phyloP scores from a whole-genome alignment of 768 basidiomycete species.

The Coprinopsis cinerea region DNA sequence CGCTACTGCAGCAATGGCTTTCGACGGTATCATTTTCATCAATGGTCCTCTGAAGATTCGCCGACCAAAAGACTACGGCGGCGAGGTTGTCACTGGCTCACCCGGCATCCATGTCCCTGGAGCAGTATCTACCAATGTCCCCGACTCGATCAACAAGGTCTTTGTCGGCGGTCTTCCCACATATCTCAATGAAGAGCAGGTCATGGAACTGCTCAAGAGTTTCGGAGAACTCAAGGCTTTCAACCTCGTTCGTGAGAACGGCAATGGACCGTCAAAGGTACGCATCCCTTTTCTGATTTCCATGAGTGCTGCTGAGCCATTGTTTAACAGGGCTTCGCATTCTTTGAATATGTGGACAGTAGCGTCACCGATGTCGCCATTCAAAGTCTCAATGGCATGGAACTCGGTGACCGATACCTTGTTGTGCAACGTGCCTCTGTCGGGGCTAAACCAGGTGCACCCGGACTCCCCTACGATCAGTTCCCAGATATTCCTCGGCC shows the following conservation, averaged over 20 bases:
- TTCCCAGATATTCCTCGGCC: constrained; percentile 83
- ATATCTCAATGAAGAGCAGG: constrained; percentile 97
- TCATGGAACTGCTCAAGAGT: constrained; percentile 94
- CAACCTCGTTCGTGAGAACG: constrained; percentile 95
- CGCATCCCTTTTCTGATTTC: constrained; percentile 12
- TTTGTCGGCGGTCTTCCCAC: constrained; percentile 95
- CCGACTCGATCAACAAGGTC: constrained; percentile 96
- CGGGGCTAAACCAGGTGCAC: constrained; percentile 73
- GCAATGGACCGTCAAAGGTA: constrained; percentile 84
- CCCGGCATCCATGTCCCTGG: constrained; percentile 84
- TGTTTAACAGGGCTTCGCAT: constrained; percentile 82
- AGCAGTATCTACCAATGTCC: constrained; percentile 93
- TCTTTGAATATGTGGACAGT: constrained; percentile 95
- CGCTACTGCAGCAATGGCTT: constrained; percentile 93
- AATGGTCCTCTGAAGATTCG: constrained; percentile 96
- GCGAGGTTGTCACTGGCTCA: constrained; percentile 50
- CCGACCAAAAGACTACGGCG: constrained; percentile 95
- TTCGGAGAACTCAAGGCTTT: constrained; percentile 98
- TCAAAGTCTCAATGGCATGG: constrained; percentile 95
- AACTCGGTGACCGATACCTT: constrained; percentile 90
- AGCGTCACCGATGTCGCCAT: constrained; percentile 92
- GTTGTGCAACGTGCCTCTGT: constrained; percentile 97
- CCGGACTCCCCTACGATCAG: constrained; percentile 70
- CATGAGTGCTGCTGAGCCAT: constrained; percentile 7
- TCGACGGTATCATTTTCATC: constrained; percentile 95